Percentiles rank a stretch among this genome's conserved stretches.
Conservation (phyloP, 257 asterid species). For the Nyctanthes arbortristis region DNA sequence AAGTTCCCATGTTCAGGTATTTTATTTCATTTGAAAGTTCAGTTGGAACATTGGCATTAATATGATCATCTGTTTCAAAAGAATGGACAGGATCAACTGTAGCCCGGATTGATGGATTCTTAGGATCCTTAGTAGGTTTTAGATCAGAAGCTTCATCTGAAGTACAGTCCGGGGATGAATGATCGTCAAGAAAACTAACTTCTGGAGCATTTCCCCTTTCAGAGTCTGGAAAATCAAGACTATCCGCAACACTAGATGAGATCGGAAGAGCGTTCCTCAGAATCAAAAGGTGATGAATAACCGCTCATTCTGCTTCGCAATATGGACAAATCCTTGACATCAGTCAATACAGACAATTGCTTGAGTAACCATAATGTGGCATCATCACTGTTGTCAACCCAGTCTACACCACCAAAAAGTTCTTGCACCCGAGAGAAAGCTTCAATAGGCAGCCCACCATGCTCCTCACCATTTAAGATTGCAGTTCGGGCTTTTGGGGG, state of each 20-base stretch:
- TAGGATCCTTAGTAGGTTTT: constrained; percentile 45
- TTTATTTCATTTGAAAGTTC: constrained; percentile 34
- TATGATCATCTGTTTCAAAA: constrained; percentile 37
- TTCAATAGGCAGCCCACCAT: constrained; percentile 91
- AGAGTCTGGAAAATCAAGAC: constrained; percentile 83
- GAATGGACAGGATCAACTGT: constrained; percentile 35
- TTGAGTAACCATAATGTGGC: constrained; percentile 93
- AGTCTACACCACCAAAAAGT: constrained; percentile 82
- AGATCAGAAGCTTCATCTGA: constrained; percentile 59
- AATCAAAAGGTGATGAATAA: constrained; percentile 83
- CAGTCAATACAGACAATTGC: constrained; percentile 79
- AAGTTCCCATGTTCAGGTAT: constrained; percentile 29
- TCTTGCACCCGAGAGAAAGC: constrained; percentile 94
- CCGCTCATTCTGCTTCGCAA: constrained; percentile 70
- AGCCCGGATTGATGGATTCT: constrained; percentile 33
- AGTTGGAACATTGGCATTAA: constrained; percentile 35
- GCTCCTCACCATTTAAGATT: constrained; percentile 81
- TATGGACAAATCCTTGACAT: constrained; percentile 75
- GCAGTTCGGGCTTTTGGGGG: constrained; percentile 66
- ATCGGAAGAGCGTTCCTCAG: too few relatives aligned
- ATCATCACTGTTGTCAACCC: constrained; percentile 85
- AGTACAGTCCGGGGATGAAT: constrained; percentile 52
- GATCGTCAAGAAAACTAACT: constrained; percentile 63
- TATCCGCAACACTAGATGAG: constrained; percentile 87
- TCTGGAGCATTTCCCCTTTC: constrained; percentile 71